A percentile compares a stretch with the other conserved stretches of the same genome.
These are phyloP conservation scores for Globisporangium cederbergense DNA, from an alignment of 352 stramenopile genomes.

Conservation along the genomic window DNA sequence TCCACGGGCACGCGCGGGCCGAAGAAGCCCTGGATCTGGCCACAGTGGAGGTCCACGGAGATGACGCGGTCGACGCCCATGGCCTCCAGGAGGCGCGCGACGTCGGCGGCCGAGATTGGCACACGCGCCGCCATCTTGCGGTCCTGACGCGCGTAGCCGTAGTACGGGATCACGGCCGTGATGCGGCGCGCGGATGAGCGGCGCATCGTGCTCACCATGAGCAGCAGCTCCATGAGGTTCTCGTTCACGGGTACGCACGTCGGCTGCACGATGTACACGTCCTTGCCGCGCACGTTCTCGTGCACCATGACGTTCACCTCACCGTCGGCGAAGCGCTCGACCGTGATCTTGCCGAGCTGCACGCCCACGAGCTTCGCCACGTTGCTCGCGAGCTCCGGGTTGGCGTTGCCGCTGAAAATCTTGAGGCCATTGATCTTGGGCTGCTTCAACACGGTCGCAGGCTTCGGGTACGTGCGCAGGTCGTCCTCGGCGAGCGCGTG, in stretches of 20 bases:
- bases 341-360: conserved; percentile 97
- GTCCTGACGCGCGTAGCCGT: conserved; percentile 89
- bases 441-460: conserved; percentile 73
- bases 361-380: conserved; percentile 97
- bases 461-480: conserved; percentile 32
- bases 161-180: conserved; percentile 98
- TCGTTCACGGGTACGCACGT: conserved; percentile 99
- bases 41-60: conserved; percentile 84
- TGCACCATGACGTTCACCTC: conserved; percentile 99
- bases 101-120: conserved; percentile 94
- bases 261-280: conserved; percentile 99
- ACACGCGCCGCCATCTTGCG: conserved; percentile 94
- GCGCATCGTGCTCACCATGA: conserved; percentile 97
- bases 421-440: conserved; percentile 93
- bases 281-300: conserved; percentile 99
- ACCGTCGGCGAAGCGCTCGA: conserved; percentile 98
- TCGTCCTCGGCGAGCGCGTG: conserved; percentile 52
- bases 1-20: conserved; percentile 98
- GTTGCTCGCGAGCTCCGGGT: conserved; percentile 95
- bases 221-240: conserved; percentile 99
- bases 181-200: conserved; percentile 97
- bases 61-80: conserved; percentile 89
- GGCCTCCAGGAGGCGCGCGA: conserved; percentile 81
- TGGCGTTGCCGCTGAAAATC: conserved; percentile 98
- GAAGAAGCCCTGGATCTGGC: conserved; percentile 97